phyloP scores from a whole-genome alignment of 140 eudicot species.

The Stevia rebaudiana region DNA sequence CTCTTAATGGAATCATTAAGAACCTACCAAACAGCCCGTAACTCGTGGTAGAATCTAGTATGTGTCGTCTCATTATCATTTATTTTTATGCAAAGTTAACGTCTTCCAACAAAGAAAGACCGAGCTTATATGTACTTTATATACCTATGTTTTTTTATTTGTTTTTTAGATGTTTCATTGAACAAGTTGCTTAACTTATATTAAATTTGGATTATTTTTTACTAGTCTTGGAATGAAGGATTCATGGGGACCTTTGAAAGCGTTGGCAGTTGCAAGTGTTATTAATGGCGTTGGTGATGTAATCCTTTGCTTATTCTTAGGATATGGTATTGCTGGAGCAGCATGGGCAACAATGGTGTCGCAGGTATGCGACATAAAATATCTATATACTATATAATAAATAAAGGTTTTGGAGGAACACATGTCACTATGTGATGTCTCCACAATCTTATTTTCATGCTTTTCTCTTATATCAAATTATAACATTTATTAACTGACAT shows the following conservation, averaged over 20 bases:
- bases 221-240: conserved; percentile 95
- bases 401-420: no score
- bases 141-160: neutral
- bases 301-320: conserved; percentile 62
- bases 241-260: conserved; percentile 96
- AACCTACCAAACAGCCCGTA: no score
- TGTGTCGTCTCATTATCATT: neutral
- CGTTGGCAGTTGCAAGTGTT: conserved; percentile 73
- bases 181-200: conserved; percentile 4
- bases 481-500: no score
- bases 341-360: conserved; percentile 99
- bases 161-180: neutral
- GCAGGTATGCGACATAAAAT: conserved; percentile 46
- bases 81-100: neutral
- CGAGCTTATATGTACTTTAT: neutral
- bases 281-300: conserved; percentile 83
- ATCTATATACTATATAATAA: no score
- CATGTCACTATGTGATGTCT: no score
- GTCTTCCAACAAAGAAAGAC: neutral
- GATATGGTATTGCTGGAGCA: conserved; percentile 97
- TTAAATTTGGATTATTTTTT: conserved; percentile 11
- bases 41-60: conserved; percentile 9
- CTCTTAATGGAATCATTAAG: no score
- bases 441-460: no score
- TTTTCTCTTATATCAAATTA: no score